Conservation (phyloP, 371 early-diverging fungal species). For the Blakeslea trispora region DNA sequence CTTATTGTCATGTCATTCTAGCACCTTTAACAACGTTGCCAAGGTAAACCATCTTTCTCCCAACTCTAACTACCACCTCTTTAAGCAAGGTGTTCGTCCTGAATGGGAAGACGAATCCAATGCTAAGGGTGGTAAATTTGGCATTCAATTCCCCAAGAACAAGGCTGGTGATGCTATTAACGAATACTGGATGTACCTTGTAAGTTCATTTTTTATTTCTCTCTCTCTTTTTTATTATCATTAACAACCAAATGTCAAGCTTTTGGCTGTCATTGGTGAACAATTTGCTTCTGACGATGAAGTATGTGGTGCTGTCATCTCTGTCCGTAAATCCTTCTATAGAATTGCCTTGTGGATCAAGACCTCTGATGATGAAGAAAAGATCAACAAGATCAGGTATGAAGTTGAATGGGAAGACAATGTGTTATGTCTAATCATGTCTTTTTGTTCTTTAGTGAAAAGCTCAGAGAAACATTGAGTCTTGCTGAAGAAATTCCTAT, state of each 20-base stretch:
- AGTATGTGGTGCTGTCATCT: slow-evolving; percentile 90
- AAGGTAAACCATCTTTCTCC: slow-evolving; percentile 77
- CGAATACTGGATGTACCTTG: slow-evolving; percentile 84
- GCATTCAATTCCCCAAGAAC: slow-evolving; percentile 76
- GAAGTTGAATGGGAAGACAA: background rate
- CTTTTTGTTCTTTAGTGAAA: slow-evolving; percentile 38
- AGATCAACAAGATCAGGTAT: slow-evolving; percentile 69
- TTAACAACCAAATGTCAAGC: slow-evolving; percentile 45
- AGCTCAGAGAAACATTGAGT: slow-evolving; percentile 57
- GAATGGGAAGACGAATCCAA: slow-evolving; percentile 99
- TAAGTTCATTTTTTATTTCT: too few relatives aligned
- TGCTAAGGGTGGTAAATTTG: slow-evolving; percentile 96
- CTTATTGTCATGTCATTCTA: too few relatives aligned
- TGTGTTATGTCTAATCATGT: background rate
- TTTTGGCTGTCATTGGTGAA: slow-evolving; percentile 93
- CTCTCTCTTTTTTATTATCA: too few relatives aligned
- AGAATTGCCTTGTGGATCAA: slow-evolving; percentile 92
- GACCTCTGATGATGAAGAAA: slow-evolving; percentile 67
- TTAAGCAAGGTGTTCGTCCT: slow-evolving; percentile 97
- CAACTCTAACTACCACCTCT: slow-evolving; percentile 94
- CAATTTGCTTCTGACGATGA: slow-evolving; percentile 77
- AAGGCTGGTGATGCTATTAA: slow-evolving; percentile 78
- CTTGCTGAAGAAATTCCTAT: slow-evolving; percentile 40
- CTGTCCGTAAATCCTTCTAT: slow-evolving; percentile 79
- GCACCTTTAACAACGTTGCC: slow-evolving; percentile 87